Base-by-base conservation (phyloP, 1,284 basidiomycete genomes). In the Rhodotorula sp. region DNA sequence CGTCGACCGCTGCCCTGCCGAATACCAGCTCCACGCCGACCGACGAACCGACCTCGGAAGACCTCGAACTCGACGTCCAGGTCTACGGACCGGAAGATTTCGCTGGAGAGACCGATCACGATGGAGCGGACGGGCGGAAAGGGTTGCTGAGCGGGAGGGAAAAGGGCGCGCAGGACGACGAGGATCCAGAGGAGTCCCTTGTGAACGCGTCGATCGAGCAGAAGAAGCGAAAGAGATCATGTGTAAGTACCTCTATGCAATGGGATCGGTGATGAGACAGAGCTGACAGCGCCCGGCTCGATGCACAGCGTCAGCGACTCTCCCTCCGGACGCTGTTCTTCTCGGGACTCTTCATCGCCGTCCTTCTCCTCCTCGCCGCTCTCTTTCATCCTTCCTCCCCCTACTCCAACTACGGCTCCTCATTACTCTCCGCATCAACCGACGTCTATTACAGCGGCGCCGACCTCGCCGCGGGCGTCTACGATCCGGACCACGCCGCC, bases 381-480 rank as follows among this genome's bases (percentile, higher is more conserved):
- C 65, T 74, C 66, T 74, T 74, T 64, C 72, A 66, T 59, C 70
- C 72, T 18, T 66, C 72, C 5, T 59, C 67, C 0, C 60, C 62
- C n/a, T 70, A 64, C 43, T 57, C 48, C 26, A 14, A 1, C 20
- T 26, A 59, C 56, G 3, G 49, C 15, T 48, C 46, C 29, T 64
- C 65, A 14, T 5, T 52, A 26, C 58, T 60, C 43, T 60, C 58
- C 2, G 39, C 58, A 1, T 47, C 43, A 21, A 39, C 46, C 29
- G 58, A 43, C 3, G 23, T 43, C 34, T 72, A 60, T 49, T 73
- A 70, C 64, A 58, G 58, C 15, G 68, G 68, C 31, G 46, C 64
- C 0, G 56, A 54, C 8, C 51, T 63, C 39, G 16, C 62, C 1
- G 20, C 56, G 0, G 64, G 65, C 23, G 66, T 75, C 62, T 58